Evolutionary conservation across 768 basidiomycete genomes (phyloP).

Genomic region (Rhizopogon salebrosus): DNA sequence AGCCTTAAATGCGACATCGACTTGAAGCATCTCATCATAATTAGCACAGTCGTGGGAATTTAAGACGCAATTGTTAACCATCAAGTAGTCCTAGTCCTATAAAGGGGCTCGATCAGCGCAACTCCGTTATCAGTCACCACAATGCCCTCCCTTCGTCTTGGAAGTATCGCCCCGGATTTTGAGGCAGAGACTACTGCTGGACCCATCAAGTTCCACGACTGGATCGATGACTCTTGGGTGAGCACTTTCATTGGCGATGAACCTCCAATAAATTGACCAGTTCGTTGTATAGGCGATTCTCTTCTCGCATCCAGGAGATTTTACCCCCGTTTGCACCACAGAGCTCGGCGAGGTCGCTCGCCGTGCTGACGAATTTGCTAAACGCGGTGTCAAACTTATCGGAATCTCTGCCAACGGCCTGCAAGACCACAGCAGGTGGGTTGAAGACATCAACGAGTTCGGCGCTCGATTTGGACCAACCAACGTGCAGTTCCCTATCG

Average conservation of each 20-base stretch:
- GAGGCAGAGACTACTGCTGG: conserved; percentile 86
- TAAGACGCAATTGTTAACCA: conserved; percentile 49
- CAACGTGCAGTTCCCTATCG: conserved; percentile 87
- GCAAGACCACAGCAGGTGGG: conserved; percentile 81
- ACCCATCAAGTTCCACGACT: conserved; percentile 88
- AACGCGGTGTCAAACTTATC: conserved; percentile 89
- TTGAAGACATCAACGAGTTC: conserved; percentile 79
- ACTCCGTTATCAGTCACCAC: conserved; percentile 1
- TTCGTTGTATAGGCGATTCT: conserved; percentile 55
- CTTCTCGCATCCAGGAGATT: conserved; percentile 94
- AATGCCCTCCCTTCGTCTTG: conserved; percentile 67
- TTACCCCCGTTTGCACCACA: conserved; percentile 93
- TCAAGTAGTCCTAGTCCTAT: not conserved
- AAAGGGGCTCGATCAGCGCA: conserved; percentile 4
- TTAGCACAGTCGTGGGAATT: conserved; percentile 48
- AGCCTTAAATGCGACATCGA: too few species aligned
- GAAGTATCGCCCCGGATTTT: conserved; percentile 87
- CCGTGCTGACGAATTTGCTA: conserved; percentile 76
- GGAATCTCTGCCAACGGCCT: conserved; percentile 91
- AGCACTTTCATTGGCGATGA: conserved; percentile 15
- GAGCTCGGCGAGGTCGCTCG: conserved; percentile 96
- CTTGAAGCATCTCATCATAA: not conserved
- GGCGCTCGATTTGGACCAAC: conserved; percentile 70
- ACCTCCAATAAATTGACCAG: not conserved
- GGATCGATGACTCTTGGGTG: conserved; percentile 87